Evolutionary conservation across 108 stramenopile genomes (phyloP), one percentile per base, ranked within the genome.

Genomic region (Aurantiochytrium sp.): DNA sequence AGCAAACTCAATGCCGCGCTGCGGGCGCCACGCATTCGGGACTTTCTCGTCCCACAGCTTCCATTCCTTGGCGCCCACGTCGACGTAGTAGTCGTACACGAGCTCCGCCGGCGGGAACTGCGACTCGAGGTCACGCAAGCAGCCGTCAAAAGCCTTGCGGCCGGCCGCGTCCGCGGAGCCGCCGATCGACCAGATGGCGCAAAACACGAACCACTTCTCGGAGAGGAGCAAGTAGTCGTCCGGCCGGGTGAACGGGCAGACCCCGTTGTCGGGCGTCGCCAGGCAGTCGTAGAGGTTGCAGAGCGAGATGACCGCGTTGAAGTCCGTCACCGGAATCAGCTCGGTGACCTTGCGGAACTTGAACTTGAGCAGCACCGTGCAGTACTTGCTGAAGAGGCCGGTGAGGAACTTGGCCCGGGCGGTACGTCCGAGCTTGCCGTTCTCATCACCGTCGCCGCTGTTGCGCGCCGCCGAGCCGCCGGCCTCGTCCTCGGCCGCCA

Each of bases 151-250:
- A 39, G 45, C 81, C 17, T 55, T 68, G 37, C 93, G 69, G 4
- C 91, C 87, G 3, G 32, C 54, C 55, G 93, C 93, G 54, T 92
- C 90, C 2, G 91, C 93, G 21, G 94, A 92, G 30, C 92, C 94
- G 55, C 89, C 91, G 30, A 94, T 52, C 3, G 93, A 91, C 94
- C 94, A 94, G 27, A 92, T 89, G 68, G 90, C 48, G 12, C 90
- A 68, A 39, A 94, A 93, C 24, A 91, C 90, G 59, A 94, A 94
- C 93, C 93, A 93, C 90, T 94, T 94, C 90, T 94, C 94, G 37
- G 87, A 88, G 21, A 93, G 34, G 8, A 32, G 12, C 8, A 53
- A 22, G 52, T 88, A 89, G 4, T 30, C 37, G 4, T 86, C 50
- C 36, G 85, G 27, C 5, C 8, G 39, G 21, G 31, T 32, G 54